Evolutionary conservation across 2,329 filamentous ascomycete species (phyloP).

Genomic region (Colletotrichum orchidophilum): DNA sequence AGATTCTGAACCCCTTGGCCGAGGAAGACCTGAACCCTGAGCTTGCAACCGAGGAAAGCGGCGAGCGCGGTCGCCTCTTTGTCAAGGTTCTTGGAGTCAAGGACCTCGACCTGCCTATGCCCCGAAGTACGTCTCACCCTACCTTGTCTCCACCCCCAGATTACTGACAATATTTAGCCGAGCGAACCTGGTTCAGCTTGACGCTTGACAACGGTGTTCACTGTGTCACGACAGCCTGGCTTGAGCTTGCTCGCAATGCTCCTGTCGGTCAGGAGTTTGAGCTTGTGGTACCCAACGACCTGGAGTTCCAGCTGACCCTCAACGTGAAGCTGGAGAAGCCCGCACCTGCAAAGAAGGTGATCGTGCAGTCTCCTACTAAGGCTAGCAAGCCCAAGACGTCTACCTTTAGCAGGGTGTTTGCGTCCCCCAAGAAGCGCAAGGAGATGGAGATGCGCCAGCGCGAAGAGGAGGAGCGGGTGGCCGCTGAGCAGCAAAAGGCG

Average conservation of each 20-base stretch:
- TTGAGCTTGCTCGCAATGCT: conserved; percentile 90
- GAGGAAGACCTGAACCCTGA: conserved; percentile 74
- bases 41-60: conserved; percentile 74
- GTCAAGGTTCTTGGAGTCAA: conserved; percentile 99
- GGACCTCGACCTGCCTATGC: conserved; percentile 90
- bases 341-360: conserved; percentile 61
- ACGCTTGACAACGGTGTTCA: conserved; percentile 98
- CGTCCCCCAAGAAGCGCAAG: conserved; percentile 95
- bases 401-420: conserved; percentile 90
- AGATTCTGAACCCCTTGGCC: conserved; percentile 69
- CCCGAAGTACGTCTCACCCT: conserved; percentile 74
- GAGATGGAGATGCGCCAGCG: conserved; percentile 87
- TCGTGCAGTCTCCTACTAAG: conserved; percentile 67
- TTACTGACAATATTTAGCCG: conserved; percentile 63
- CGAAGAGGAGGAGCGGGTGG: conserved; percentile 81
- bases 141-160: conserved; percentile 26
- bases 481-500: conserved; percentile 71
- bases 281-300: conserved; percentile 93
- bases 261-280: conserved; percentile 99
- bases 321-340: conserved; percentile 94
- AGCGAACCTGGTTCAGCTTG: conserved; percentile 92
- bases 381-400: conserved; percentile 78
- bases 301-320: conserved; percentile 98
- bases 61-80: conserved; percentile 90
- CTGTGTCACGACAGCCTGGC: conserved; percentile 95